Percentiles rank a stretch among this genome's conserved stretches.
These are phyloP conservation scores for Melampsora americana DNA, from an alignment of 1,284 basidiomycete species.

Conservation along the genomic window DNA sequence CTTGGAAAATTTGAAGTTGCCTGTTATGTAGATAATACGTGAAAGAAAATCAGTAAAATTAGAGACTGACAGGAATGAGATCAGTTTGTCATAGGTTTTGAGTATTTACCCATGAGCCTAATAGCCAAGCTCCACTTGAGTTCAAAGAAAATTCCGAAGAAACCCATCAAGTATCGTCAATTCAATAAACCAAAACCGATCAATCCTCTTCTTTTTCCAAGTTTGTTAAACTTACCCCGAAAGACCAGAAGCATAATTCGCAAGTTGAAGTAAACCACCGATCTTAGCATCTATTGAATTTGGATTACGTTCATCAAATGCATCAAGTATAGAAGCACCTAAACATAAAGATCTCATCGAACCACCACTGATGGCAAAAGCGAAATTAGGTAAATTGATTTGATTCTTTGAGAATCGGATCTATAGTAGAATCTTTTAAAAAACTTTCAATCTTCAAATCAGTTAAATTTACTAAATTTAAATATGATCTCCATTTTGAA, in stretches of 20 bases:
- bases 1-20: slow-evolving; percentile 39
- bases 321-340: slow-evolving; percentile 29
- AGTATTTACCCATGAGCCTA: slow-evolving; percentile 34
- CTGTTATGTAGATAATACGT: background rate
- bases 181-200: too few species aligned
- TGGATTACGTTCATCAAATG: slow-evolving; percentile 34
- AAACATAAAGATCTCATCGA: slow-evolving; percentile 21
- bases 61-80: background rate
- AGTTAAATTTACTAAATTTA: slow-evolving; percentile 11
- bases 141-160: background rate
- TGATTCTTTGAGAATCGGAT: too few species aligned
- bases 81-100: background rate
- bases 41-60: background rate
- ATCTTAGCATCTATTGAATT: slow-evolving; percentile 5
- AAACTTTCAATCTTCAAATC: slow-evolving; percentile 32
- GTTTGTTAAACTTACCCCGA: slow-evolving; percentile 20
- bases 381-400: slow-evolving; percentile 23
- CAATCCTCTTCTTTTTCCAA: too few species aligned
- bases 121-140: slow-evolving; percentile 23
- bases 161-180: background rate
- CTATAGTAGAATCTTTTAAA: slow-evolving; percentile 11
- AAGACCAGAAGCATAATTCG: slow-evolving; percentile 29
- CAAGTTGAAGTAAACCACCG: slow-evolving; percentile 35
- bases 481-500: slow-evolving; percentile 29
- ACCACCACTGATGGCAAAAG: slow-evolving; percentile 33